Conservation (phyloP, 2,329 filamentous ascomycete genomes). For the Dactylonectria macrodidyma region DNA sequence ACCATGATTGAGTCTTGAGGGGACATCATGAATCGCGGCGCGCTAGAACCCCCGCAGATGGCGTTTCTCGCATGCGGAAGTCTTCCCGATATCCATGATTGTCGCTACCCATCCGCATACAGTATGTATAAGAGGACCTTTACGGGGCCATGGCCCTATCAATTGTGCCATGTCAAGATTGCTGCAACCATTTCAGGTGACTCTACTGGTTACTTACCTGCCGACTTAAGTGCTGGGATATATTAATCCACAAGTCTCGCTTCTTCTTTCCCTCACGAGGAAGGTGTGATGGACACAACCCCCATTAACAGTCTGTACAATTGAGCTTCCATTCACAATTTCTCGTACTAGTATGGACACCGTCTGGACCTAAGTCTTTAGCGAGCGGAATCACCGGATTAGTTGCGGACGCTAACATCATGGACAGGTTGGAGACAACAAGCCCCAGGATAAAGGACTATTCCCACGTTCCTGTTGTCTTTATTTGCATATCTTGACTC, state of each 20-base stretch:
- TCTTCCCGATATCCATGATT: neutral
- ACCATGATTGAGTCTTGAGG: neutral
- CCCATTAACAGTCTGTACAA: neutral
- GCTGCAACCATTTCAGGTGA: conserved; percentile 1
- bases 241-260: neutral
- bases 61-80: neutral
- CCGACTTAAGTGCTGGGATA: neutral
- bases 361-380: neutral
- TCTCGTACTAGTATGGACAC: neutral
- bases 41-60: conserved; percentile 1
- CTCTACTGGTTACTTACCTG: neutral
- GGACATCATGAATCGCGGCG: neutral
- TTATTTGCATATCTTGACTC: conserved; percentile 3
- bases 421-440: conserved; percentile 15
- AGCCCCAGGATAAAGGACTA: conserved; percentile 6
- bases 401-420: conserved; percentile 13
- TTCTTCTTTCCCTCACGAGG: conserved; percentile 12
- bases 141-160: conserved; percentile 11
- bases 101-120: neutral
- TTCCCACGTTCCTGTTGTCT: neutral
- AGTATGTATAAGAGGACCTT: too few species aligned
- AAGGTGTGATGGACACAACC: neutral
- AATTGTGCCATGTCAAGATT: neutral
- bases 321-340: conserved; percentile 7
- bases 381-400: neutral